Base-by-base conservation (phyloP, 129 eudicot species). In the Calendula officinalis region DNA sequence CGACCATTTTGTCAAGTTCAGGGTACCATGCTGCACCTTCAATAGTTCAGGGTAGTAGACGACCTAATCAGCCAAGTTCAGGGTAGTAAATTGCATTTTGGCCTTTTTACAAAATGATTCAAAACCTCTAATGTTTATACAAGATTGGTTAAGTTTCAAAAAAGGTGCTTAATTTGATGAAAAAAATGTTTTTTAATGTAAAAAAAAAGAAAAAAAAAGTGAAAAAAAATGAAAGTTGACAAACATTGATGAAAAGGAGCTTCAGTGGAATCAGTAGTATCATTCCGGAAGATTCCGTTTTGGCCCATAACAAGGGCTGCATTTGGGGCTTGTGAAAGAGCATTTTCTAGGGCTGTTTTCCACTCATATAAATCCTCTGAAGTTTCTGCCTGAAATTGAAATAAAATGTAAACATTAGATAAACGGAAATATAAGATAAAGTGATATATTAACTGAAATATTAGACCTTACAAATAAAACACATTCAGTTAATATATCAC, bases 241-340 rank as follows among this genome's bases (percentile, higher is more conserved):
- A 30, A 65, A 88, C 98, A 85, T 83, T 91, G 97, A 75, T 74
- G 75, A 64, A 94, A 94, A 60, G 97, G 74, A 4, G 90, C 90
- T 41, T 94, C 97, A 56, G 66, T 66, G 12, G 86, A 38, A 76
- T 86, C 99, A 67, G 51, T 80, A 49, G 89, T 52, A 66, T 94
- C 97, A 82, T 77, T 94, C 49, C 95, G 85, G 77, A 94, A 94
- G 57, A 94, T 81, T 66, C 99, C 97, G 44, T 88, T 85, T 32
- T 94, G 97, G 51, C 95, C 99, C 90, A 89, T 94, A 72, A 86
- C 99, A 75, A 94, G 97, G 48, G 95, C 95, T 41, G 97, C 99
- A 78, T 83, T 88, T 30, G 97, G 85, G 14, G 83, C 86, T 78
- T 76, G 91, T 33, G 86, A 82, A 72, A 87, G 86, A 76, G 94